A percentile compares a stretch with the other conserved stretches of the same genome.
These are phyloP conservation scores for Tetrahymena elliotti DNA, from an alignment of 73 alveolate genomes.

Conservation along the genomic window DNA sequence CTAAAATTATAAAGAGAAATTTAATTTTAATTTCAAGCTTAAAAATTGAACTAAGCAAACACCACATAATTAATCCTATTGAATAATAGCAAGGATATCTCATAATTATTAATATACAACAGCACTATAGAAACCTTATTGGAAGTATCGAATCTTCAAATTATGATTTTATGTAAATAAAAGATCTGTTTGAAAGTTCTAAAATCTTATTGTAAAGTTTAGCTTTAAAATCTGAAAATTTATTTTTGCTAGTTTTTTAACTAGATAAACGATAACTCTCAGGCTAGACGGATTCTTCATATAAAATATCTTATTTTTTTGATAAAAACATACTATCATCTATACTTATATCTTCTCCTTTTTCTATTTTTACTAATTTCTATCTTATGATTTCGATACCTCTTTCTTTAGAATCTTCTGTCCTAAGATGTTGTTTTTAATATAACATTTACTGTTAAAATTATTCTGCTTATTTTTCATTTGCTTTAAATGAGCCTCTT, in stretches of 20 bases:
- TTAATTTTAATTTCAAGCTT: background rate
- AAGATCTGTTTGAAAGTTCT: background rate
- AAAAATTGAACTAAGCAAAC: background rate
- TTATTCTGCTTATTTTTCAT: background rate
- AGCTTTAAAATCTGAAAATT: background rate
- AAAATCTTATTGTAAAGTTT: background rate
- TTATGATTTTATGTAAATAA: background rate
- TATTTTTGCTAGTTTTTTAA: background rate
- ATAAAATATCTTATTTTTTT: background rate
- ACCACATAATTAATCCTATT: background rate
- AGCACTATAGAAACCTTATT: background rate
- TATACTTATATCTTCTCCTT: background rate
- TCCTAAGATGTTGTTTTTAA: background rate
- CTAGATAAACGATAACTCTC: background rate
- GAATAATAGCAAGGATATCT: background rate
- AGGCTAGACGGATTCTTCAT: background rate
- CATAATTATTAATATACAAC: background rate
- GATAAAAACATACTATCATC: background rate
- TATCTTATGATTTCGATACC: background rate
- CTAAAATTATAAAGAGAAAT: background rate
- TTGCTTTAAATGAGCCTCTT: background rate
- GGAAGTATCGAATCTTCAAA: background rate
- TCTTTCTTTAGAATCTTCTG: background rate
- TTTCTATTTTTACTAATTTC: background rate
- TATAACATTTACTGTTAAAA: background rate